Percentiles rank a stretch among this genome's conserved stretches.
These are phyloP conservation scores for Raffaelea arxii DNA, from an alignment of 2,329 filamentous ascomycete species.

Conservation along the genomic window DNA sequence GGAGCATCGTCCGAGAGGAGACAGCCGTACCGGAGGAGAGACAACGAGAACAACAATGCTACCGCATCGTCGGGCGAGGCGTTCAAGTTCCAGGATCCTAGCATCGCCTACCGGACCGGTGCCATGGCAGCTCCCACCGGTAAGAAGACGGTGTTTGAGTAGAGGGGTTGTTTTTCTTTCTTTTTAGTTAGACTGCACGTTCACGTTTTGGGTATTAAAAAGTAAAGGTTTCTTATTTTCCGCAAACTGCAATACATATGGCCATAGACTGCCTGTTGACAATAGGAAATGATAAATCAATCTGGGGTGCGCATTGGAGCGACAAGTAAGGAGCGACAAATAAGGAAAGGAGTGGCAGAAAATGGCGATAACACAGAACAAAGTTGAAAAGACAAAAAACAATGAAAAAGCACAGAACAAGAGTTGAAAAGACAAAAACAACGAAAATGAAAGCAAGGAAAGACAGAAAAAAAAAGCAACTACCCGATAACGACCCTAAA, in stretches of 20 bases:
- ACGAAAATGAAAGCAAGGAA: not conserved
- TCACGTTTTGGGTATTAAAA: not conserved
- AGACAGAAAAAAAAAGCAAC: not conserved
- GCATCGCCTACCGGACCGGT: slow-evolving; percentile 59
- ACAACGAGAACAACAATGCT: slow-evolving; percentile 6
- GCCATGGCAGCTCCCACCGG: slow-evolving; percentile 70
- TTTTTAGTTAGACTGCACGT: not conserved
- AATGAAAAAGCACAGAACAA: not conserved
- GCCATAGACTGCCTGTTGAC: not conserved
- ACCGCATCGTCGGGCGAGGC: slow-evolving; percentile 1
- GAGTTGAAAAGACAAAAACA: slow-evolving; percentile 1
- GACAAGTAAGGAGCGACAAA: not conserved
- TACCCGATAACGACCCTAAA: not conserved
- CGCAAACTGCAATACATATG: not conserved
- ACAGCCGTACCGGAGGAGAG: slow-evolving; percentile 13
- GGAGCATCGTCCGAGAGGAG: slow-evolving; percentile 11
- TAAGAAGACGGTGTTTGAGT: slow-evolving; percentile 76
- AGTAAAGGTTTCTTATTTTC: not conserved
- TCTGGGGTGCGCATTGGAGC: too few relatives aligned
- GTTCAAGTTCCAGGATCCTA: slow-evolving; percentile 35
- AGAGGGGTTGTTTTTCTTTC: slow-evolving; percentile 11
- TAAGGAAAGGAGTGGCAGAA: not conserved
- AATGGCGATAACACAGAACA: not conserved
- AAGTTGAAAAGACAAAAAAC: not conserved
- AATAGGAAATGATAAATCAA: too few relatives aligned